phyloP scores from a whole-genome alignment of 768 basidiomycete genomes.

The Calocybe indica region DNA sequence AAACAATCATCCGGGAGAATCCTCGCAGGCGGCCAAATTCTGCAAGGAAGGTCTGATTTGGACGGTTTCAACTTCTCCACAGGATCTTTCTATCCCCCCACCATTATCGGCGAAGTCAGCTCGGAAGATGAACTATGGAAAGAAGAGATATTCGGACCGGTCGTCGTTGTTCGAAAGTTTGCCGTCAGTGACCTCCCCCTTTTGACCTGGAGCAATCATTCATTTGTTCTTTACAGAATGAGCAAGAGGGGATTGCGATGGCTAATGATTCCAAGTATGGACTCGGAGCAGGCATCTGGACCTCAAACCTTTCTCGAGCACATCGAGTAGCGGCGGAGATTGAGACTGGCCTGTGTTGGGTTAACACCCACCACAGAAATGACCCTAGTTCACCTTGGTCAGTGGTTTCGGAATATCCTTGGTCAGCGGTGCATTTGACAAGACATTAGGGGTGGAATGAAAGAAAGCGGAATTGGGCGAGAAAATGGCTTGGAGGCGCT shows the following conservation, averaged over 20 bases:
- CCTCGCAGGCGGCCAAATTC: slow-evolving; percentile 58
- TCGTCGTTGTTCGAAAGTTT: slow-evolving; percentile 57
- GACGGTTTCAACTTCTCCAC: slow-evolving; percentile 67
- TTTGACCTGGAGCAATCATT: background rate
- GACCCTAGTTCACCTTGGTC: slow-evolving; percentile 88
- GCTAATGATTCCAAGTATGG: slow-evolving; percentile 81
- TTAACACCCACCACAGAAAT: slow-evolving; percentile 86
- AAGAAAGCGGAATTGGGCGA: slow-evolving; percentile 81
- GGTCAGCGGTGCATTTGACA: background rate
- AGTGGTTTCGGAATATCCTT: slow-evolving; percentile 10
- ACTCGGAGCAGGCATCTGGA: slow-evolving; percentile 80
- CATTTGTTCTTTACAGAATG: slow-evolving; percentile 32
- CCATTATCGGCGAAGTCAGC: slow-evolving; percentile 57
- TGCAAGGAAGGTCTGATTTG: slow-evolving; percentile 54
- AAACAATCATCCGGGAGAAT: slow-evolving; percentile 41
- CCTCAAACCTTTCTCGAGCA: slow-evolving; percentile 63
- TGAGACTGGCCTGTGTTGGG: slow-evolving; percentile 78
- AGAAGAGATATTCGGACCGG: slow-evolving; percentile 85
- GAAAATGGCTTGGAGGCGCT: slow-evolving; percentile 84
- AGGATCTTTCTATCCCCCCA: slow-evolving; percentile 79
- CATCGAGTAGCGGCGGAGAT: slow-evolving; percentile 69
- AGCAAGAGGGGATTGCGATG: slow-evolving; percentile 57
- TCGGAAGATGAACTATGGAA: slow-evolving; percentile 63
- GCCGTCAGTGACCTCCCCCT: slow-evolving; percentile 18
- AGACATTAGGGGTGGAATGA: slow-evolving; percentile 76